Conservation (phyloP, 257 asterid genomes). For the Salvia hispanica region DNA sequence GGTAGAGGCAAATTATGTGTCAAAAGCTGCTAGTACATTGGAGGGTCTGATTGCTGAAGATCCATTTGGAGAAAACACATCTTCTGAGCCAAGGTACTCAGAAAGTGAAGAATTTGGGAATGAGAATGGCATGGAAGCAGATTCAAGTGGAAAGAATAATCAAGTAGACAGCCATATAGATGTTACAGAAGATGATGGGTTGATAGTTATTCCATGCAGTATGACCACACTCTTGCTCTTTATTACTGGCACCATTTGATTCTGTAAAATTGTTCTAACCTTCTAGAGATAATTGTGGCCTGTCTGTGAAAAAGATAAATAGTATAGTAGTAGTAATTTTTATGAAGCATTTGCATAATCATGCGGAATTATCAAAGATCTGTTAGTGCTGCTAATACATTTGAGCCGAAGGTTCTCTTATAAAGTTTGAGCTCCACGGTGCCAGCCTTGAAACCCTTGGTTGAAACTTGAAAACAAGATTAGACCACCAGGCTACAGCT, state of each 20-base stretch:
- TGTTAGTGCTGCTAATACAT: slow-evolving; percentile 10
- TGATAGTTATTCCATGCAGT: slow-evolving; percentile 75
- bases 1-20: slow-evolving; percentile 38
- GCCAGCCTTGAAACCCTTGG: slow-evolving; percentile 7
- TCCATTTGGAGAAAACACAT: slow-evolving; percentile 40
- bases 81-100: slow-evolving; percentile 44
- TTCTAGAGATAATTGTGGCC: slow-evolving; percentile 10
- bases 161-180: slow-evolving; percentile 63
- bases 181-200: slow-evolving; percentile 77
- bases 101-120: slow-evolving; percentile 46
- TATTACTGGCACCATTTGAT: slow-evolving; percentile 22
- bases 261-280: slow-evolving; percentile 9
- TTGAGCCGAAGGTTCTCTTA: background rate
- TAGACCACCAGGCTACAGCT: slow-evolving; percentile 5
- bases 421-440: background rate
- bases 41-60: slow-evolving; percentile 75
- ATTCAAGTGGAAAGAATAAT: slow-evolving; percentile 43
- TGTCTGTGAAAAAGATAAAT: slow-evolving; percentile 9
- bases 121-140: slow-evolving; percentile 46
- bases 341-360: slow-evolving; percentile 17
- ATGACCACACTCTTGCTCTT: slow-evolving; percentile 38
- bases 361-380: slow-evolving; percentile 8
- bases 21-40: slow-evolving; percentile 49
- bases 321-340: background rate
- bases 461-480: background rate